Evolutionary conservation across 2,329 filamentous ascomycete genomes (phyloP).

Genomic region (Coleophoma eucalyptorum): DNA sequence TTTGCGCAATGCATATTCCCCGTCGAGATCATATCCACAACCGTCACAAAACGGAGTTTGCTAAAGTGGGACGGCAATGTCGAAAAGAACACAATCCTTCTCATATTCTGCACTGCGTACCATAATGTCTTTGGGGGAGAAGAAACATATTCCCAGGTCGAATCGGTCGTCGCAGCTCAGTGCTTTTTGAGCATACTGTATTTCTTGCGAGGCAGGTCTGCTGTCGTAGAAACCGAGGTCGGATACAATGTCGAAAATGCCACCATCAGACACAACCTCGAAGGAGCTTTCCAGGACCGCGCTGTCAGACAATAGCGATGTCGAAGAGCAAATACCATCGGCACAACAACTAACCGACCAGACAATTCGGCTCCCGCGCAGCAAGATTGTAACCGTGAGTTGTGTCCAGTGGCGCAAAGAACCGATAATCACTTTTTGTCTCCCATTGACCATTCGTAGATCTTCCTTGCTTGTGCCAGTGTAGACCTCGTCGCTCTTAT

Average conservation of each 20-base stretch:
- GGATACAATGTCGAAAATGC: not conserved
- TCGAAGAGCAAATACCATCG: not conserved
- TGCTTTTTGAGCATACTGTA: not conserved
- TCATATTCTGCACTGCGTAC: too few relatives aligned
- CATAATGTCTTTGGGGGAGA: too few relatives aligned
- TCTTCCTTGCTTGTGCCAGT: slow-evolving; percentile 52
- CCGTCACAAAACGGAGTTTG: too few relatives aligned
- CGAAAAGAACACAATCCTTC: too few relatives aligned
- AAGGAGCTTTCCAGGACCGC: not conserved
- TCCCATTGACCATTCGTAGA: slow-evolving; percentile 30
- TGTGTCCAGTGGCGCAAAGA: too few relatives aligned
- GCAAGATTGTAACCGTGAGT: not conserved
- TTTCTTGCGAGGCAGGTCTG: not conserved
- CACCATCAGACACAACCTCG: not conserved
- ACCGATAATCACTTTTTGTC: too few relatives aligned
- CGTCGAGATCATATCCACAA: too few relatives aligned
- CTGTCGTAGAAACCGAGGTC: too few relatives aligned
- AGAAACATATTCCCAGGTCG: not conserved
- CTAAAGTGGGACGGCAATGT: too few relatives aligned
- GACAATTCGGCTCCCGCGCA: not conserved
- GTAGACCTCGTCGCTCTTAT: slow-evolving; percentile 52
- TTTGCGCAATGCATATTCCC: too few relatives aligned
- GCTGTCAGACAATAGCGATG: not conserved
- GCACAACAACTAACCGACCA: not conserved
- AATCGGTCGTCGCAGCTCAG: not conserved